Percentiles rank a stretch among this genome's conserved stretches.
Evolutionary conservation across 345 rosid genomes (phyloP).

Genomic region (Aurinia saxatilis): DNA sequence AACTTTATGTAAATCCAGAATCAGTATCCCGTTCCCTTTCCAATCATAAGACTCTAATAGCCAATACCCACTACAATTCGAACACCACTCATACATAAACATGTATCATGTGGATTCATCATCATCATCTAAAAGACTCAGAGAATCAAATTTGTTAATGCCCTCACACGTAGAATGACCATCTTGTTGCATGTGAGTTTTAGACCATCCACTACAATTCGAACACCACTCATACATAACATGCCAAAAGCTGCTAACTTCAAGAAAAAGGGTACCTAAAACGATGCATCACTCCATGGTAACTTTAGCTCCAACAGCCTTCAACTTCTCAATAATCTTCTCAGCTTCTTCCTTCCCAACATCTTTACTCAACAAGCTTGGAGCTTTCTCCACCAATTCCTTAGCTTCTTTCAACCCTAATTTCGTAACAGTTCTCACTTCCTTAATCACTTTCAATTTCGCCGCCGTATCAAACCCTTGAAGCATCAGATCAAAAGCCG

Average conservation of each 20-base stretch:
- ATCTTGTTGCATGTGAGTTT: too few relatives aligned
- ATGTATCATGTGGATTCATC: too few relatives aligned
- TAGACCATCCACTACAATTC: not conserved
- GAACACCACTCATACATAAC: not conserved
- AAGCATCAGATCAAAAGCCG: constrained; percentile 72
- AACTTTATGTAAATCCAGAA: too few relatives aligned
- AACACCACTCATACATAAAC: too few relatives aligned
- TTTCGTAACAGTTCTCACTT: constrained; percentile 72
- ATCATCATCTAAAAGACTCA: too few relatives aligned
- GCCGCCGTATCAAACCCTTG: constrained; percentile 66
- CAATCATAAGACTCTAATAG: too few relatives aligned
- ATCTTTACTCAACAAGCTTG: constrained; percentile 77
- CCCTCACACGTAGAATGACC: too few relatives aligned
- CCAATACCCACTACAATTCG: too few relatives aligned
- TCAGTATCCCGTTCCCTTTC: too few relatives aligned
- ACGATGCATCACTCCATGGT: constrained; percentile 59
- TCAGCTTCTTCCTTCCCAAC: constrained; percentile 88
- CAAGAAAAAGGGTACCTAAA: constrained; percentile 5
- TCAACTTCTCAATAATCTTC: constrained; percentile 71
- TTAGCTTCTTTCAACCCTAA: constrained; percentile 93
- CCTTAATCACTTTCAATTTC: constrained; percentile 89
- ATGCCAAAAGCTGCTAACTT: not conserved
- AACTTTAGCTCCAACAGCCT: constrained; percentile 82
- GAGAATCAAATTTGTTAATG: too few relatives aligned
- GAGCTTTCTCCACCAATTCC: constrained; percentile 95